Conservation (phyloP, 78 protist genomes). For the Ministeria vibrans region DNA sequence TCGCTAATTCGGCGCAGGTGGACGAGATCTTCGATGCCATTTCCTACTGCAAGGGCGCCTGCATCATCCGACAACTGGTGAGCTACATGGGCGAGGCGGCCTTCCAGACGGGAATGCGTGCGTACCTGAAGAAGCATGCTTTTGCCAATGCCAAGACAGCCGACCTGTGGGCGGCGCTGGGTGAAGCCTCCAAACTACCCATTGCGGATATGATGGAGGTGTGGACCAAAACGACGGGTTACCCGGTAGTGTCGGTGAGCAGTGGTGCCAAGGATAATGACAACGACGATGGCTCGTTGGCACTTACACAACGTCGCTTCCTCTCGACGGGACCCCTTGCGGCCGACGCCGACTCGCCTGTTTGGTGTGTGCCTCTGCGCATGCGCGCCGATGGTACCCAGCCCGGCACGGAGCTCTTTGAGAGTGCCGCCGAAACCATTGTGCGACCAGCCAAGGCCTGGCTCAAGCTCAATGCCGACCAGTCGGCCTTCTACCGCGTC, state of each 20-base stretch:
- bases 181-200: slow-evolving; percentile 32
- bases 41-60: slow-evolving; percentile 53
- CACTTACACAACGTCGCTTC: slow-evolving; percentile 16
- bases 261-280: too few relatives aligned
- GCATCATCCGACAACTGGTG: slow-evolving; percentile 75
- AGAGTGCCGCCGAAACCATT: background rate
- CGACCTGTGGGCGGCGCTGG: slow-evolving; percentile 79
- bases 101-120: slow-evolving; percentile 66
- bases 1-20: slow-evolving; percentile 44
- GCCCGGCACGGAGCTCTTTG: too few relatives aligned
- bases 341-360: background rate
- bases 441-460: slow-evolving; percentile 14
- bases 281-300: background rate
- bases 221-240: slow-evolving; percentile 70
- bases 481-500: slow-evolving; percentile 70
- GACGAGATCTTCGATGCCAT: slow-evolving; percentile 81
- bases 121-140: slow-evolving; percentile 49
- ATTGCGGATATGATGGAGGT: slow-evolving; percentile 54
- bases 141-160: slow-evolving; percentile 59
- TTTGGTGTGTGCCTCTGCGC: slow-evolving; percentile 17
- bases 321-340: slow-evolving; percentile 1
- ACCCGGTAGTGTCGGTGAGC: slow-evolving; percentile 67
- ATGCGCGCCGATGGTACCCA: too few relatives aligned
- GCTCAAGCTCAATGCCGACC: slow-evolving; percentile 72
- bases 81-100: slow-evolving; percentile 56